These are phyloP conservation scores for Pezizomycotina sp. DNA, from an alignment of 2,329 filamentous ascomycete genomes.

Conservation along the genomic window DNA sequence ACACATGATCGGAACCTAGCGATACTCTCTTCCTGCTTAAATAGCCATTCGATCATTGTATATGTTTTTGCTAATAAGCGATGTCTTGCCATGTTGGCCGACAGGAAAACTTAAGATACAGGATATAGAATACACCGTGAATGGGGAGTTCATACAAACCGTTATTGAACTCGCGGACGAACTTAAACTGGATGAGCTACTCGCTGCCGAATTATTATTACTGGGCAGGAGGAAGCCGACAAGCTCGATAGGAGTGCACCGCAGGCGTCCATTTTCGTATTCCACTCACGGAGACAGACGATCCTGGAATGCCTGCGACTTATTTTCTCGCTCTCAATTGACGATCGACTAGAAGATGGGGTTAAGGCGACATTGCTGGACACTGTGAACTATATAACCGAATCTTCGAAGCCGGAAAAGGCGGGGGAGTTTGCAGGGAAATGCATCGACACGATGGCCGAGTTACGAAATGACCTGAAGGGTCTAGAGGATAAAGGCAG, in stretches of 20 bases:
- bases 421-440: conserved; percentile 43
- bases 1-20: no score
- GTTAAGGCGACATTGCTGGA: conserved; percentile 40
- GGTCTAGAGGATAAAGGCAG: conserved; percentile 59
- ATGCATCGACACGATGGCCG: conserved; percentile 59
- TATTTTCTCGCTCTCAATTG: conserved; percentile 50
- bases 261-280: conserved; percentile 67
- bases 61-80: not conserved
- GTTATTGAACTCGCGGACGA: conserved; percentile 70
- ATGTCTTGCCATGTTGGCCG: conserved; percentile 9
- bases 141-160: conserved; percentile 72
- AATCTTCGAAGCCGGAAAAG: conserved; percentile 36
- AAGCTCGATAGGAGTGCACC: conserved; percentile 55
- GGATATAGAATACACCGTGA: conserved; percentile 61
- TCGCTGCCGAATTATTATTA: conserved; percentile 61
- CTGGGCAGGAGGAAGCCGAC: conserved; percentile 51
- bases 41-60: no score
- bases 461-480: conserved; percentile 61
- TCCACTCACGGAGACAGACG: conserved; percentile 71
- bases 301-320: conserved; percentile 71
- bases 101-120: conserved; percentile 59
- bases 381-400: conserved; percentile 38
- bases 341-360: conserved; percentile 38
- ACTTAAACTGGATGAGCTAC: conserved; percentile 74
- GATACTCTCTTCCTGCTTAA: no score